Percentiles rank a stretch among this genome's conserved stretches.
Conservation (phyloP, 768 basidiomycete genomes). For the Kwoniella dendrophila region DNA sequence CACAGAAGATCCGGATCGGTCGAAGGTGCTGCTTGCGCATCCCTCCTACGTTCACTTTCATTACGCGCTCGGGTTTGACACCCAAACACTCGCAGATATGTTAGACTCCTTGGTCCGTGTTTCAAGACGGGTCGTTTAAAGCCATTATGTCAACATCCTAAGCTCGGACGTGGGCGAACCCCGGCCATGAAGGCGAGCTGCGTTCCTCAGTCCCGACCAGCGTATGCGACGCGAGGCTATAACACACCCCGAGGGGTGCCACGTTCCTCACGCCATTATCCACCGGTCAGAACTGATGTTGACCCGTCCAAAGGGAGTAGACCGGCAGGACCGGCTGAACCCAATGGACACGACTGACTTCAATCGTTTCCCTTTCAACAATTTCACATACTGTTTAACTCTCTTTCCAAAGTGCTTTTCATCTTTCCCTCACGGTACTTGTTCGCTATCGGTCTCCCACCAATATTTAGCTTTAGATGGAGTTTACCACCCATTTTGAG, state of each 20-base stretch:
- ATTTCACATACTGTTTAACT: slow-evolving; percentile 80
- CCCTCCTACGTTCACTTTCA: slow-evolving; percentile 70
- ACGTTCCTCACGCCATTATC: slow-evolving; percentile 67
- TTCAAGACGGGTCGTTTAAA: slow-evolving; percentile 80
- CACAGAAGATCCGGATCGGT: slow-evolving; percentile 73
- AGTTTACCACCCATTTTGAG: slow-evolving; percentile 80
- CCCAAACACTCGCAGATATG: slow-evolving; percentile 78
- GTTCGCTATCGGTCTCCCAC: slow-evolving; percentile 81
- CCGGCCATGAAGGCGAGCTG: slow-evolving; percentile 65
- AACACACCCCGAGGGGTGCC: slow-evolving; percentile 68
- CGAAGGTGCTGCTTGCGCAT: slow-evolving; percentile 70
- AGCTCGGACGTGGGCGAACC: slow-evolving; percentile 64
- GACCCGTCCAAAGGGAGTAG: slow-evolving; percentile 66
- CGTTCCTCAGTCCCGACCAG: slow-evolving; percentile 66
- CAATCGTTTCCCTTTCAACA: slow-evolving; percentile 77
- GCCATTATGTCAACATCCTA: slow-evolving; percentile 77
- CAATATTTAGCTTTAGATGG: slow-evolving; percentile 83
- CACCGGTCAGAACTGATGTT: slow-evolving; percentile 68
- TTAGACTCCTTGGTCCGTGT: slow-evolving; percentile 86
- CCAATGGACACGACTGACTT: slow-evolving; percentile 67
- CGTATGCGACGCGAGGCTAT: slow-evolving; percentile 65
- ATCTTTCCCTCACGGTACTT: slow-evolving; percentile 81
- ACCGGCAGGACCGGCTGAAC: slow-evolving; percentile 65
- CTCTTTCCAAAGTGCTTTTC: slow-evolving; percentile 80
- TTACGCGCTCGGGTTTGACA: slow-evolving; percentile 70